Percentiles rank a stretch among this genome's conserved stretches.
phyloP scores from a whole-genome alignment of 495 filamentous ascomycete species.

The Talaromyces liani region DNA sequence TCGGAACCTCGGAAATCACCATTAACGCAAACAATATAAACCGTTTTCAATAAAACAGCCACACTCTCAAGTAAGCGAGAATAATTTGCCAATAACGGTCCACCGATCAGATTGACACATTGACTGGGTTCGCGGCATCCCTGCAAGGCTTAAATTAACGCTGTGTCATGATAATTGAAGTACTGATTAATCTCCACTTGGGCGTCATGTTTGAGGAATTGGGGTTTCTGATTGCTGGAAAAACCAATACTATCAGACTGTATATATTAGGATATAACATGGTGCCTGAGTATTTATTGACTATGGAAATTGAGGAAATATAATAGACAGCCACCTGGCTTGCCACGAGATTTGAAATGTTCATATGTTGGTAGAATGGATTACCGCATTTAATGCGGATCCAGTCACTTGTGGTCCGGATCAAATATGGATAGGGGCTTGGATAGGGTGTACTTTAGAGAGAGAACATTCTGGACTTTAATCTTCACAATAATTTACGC shows the following conservation, averaged over 20 bases:
- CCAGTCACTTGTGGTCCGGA: background rate
- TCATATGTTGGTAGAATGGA: background rate
- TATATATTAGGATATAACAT: too few species aligned
- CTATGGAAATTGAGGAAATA: background rate
- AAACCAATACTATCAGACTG: background rate
- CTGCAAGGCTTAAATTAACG: background rate
- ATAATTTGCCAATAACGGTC: background rate
- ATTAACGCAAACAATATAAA: background rate
- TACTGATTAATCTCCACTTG: background rate
- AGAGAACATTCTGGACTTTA: background rate
- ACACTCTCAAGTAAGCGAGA: background rate
- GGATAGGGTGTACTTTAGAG: too few species aligned
- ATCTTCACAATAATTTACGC: background rate
- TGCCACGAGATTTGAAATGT: background rate
- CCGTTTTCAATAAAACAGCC: background rate
- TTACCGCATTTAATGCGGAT: background rate
- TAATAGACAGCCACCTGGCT: background rate
- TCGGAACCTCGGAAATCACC: background rate
- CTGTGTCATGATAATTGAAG: conserved; percentile 4
- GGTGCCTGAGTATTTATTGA: background rate
- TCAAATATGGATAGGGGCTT: too few species aligned
- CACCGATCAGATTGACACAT: background rate
- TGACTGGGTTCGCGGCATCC: background rate
- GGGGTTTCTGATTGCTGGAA: background rate
- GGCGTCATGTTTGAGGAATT: background rate